Base-by-base conservation (phyloP, 192 early-diverging fungal genomes). In the Entomortierella lignicola region DNA sequence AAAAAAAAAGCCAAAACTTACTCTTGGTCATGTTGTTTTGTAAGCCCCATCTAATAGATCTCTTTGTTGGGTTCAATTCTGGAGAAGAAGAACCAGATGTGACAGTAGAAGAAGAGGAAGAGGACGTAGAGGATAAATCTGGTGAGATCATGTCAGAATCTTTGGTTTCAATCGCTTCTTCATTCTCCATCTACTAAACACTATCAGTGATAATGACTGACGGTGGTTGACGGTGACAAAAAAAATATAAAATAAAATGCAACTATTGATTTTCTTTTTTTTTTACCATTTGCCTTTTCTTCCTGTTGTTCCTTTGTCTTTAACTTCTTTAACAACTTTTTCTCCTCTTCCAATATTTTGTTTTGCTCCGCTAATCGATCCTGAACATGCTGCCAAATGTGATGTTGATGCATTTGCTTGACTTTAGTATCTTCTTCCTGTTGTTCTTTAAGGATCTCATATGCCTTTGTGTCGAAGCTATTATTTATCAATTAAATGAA, bases 331-430 rank as follows among this genome's bases (percentile, higher is more conserved):
- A 15, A n/a, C n/a, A n/a, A n/a, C n/a, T n/a, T 54, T 62, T 72
- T 62, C 29, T 61, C 65, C 63, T 68, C 12, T 41, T 75, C 73
- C 55, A 77, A 26, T 18, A 68, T 37, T 23, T 31, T 57, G 66
- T 69, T 68, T 29, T 77, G 73, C 30, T 77, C 73, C 3, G 66
- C 61, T 18, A 77, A 13, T 30, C 73, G 73, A 50, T 77, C 73
- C 60, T 77, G 73, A 42, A 77, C 73, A 63, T 77, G 73, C 21
- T 77, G 59, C 73, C 73, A 77, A 47, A 77, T 77, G 21, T 77
- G 66, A 21, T 77, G 73, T 31, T 69, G 73, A 26, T 77, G 73
- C 17, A 58, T 42, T 48, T 77, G 66, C 43, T 60, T 60, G 37
- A 43, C 58, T 66, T 63, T 42, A 20, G 63, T 26, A 10, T 69